Conservation (phyloP, 768 basidiomycete species). For the Coprinopsis sp. region DNA sequence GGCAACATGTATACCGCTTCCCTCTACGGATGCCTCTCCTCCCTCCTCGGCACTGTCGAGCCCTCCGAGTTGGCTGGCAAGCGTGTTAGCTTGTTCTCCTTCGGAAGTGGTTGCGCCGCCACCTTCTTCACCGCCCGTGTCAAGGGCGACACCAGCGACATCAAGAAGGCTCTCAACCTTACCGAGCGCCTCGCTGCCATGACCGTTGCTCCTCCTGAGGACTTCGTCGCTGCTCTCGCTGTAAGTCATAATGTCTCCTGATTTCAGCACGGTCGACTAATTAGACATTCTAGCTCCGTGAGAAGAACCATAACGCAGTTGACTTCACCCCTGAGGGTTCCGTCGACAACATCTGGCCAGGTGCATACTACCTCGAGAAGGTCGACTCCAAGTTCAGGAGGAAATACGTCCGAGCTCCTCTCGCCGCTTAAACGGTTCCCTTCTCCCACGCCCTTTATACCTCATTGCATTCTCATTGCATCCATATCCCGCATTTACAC, state of each 20-base stretch:
- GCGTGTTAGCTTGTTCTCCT: slow-evolving; percentile 92
- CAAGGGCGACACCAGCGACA: slow-evolving; percentile 82
- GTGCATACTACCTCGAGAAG: slow-evolving; percentile 86
- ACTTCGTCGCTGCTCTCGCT: slow-evolving; percentile 80
- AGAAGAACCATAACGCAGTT: slow-evolving; percentile 91
- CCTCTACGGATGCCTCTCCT: slow-evolving; percentile 90
- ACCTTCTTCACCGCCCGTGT: slow-evolving; percentile 87
- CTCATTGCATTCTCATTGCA: neutral
- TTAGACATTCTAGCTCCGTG: slow-evolving; percentile 63
- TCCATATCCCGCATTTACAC: slow-evolving; percentile 1
- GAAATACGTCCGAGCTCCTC: slow-evolving; percentile 63
- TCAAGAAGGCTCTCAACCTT: slow-evolving; percentile 79
- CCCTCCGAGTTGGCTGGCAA: slow-evolving; percentile 71
- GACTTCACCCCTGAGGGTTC: slow-evolving; percentile 83
- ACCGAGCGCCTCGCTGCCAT: slow-evolving; percentile 71
- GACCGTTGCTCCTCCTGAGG: slow-evolving; percentile 89
- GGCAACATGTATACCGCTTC: slow-evolving; percentile 99
- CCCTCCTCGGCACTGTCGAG: slow-evolving; percentile 70
- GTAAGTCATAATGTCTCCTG: slow-evolving; percentile 43
- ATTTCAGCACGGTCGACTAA: slow-evolving; percentile 6
- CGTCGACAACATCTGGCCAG: slow-evolving; percentile 90
- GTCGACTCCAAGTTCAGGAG: slow-evolving; percentile 91
- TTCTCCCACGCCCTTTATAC: neutral
- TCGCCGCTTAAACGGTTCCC: slow-evolving; percentile 26
- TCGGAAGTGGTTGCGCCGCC: slow-evolving; percentile 92